Evolutionary conservation across 129 eudicot genomes (phyloP), one percentile per base, ranked within the genome.

Genomic region (Sambucus nigra): DNA sequence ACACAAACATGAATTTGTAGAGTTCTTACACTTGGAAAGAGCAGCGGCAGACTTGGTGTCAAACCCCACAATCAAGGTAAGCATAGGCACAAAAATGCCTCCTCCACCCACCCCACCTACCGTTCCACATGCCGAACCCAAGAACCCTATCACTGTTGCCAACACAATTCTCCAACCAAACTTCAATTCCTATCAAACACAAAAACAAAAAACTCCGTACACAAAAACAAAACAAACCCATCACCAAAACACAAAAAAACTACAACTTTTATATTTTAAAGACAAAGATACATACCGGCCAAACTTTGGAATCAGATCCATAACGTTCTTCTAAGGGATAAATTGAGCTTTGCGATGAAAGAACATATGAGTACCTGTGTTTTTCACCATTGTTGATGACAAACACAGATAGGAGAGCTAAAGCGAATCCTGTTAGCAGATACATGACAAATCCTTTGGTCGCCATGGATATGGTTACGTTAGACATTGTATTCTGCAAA

Each of bases 71-170:
- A 91, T 65, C 27, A 91, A 65, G 39, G 84, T 82, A 42, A 91
- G 84, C 99, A 83, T 79, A 1, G 99, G 99, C 51, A 86, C 95
- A 57, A 86, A 91, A 67, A 91, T 91, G 66, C 99, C 99, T 11
- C 99, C 99, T 4, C 99, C 99, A 28, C 99, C 99, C 58, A 92
- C 94, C 1, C 99, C 99, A 15, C 99, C 96, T 33, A 92, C 99
- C 8, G 94, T 86, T 1, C 96, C 96, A 38, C 79, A 92, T 0
- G 94, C 95, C 20, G 99, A 92, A 6, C 96, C 99, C 69, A 80
- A 58, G 55, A 92, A 92, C 42, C 96, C 99, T 21, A 86, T 82
- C 20, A 86, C 59, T 7, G 87, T 86, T 2, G 99, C 96, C 68
- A 86, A 53, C 41, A 63, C 80, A 53, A 82, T 57, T 56, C 84